Percentiles rank a stretch among this genome's conserved stretches.
These are phyloP conservation scores for Erythrophleum ivorense DNA, from an alignment of 331 rosid genomes.

Conservation along the genomic window DNA sequence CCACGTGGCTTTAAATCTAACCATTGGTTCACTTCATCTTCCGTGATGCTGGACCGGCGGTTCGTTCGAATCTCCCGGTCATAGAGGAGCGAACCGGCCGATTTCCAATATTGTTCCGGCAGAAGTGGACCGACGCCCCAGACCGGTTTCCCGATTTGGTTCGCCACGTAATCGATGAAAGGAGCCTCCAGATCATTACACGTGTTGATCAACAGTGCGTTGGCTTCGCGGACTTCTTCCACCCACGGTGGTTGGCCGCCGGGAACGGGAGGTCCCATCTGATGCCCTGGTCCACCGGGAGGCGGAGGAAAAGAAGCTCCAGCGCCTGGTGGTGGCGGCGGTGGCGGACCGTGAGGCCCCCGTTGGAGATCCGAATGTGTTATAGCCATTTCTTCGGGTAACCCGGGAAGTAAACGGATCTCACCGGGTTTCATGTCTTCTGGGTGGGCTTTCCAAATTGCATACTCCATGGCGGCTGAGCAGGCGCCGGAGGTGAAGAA, in stretches of 20 bases:
- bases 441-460: conserved; percentile 57
- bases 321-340: background rate
- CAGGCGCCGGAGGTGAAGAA: conserved; percentile 75
- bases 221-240: conserved; percentile 29
- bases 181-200: conserved; percentile 44
- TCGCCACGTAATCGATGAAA: conserved; percentile 49
- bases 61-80: conserved; percentile 52
- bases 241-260: conserved; percentile 57
- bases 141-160: conserved; percentile 51
- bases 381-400: conserved; percentile 62
- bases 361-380: conserved; percentile 46
- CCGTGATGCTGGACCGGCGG: conserved; percentile 48
- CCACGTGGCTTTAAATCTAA: conserved; percentile 49
- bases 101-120: conserved; percentile 68
- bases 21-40: conserved; percentile 35
- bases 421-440: conserved; percentile 53
- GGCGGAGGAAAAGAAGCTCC: background rate
- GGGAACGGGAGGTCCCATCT: conserved; percentile 27
- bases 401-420: conserved; percentile 53
- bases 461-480: conserved; percentile 62
- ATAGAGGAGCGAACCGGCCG: conserved; percentile 45
- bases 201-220: conserved; percentile 32
- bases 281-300: conserved; percentile 7
- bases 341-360: conserved; percentile 37
- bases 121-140: conserved; percentile 82